Evolutionary conservation across 2,329 filamentous ascomycete species (phyloP).

Genomic region (Ascochyta koolunga): DNA sequence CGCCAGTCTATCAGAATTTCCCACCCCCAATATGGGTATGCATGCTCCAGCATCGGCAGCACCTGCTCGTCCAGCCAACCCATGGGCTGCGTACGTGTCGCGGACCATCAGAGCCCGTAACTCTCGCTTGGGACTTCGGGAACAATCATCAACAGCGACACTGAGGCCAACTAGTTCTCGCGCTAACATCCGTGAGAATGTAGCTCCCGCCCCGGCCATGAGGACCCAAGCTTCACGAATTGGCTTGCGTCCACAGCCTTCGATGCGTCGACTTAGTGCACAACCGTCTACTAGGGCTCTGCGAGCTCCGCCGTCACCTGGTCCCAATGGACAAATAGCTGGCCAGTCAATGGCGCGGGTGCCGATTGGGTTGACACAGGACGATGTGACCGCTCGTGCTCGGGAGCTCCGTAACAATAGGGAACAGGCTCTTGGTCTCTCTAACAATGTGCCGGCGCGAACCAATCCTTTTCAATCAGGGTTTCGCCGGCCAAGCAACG

Average conservation of each 20-base stretch:
- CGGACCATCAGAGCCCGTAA: conserved; percentile 33
- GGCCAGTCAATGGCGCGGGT: conserved; percentile 15
- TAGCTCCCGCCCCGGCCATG: conserved; percentile 18
- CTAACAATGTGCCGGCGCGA: conserved; percentile 32
- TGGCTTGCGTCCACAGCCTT: conserved; percentile 45
- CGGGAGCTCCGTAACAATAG: conserved; percentile 47
- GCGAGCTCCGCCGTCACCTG: conserved; percentile 41
- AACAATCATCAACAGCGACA: conserved; percentile 49
- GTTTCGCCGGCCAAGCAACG: conserved; percentile 36
- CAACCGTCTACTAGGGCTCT: conserved; percentile 47
- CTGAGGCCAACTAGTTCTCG: conserved; percentile 43
- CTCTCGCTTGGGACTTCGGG: conserved; percentile 44
- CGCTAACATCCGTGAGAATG: conserved; percentile 41
- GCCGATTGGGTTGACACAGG: conserved; percentile 37
- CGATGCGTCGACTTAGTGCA: conserved; percentile 41
- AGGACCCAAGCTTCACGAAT: conserved; percentile 46
- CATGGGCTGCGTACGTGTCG: conserved; percentile 46
- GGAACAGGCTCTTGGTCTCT: conserved; percentile 39
- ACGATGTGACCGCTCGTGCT: conserved; percentile 43
- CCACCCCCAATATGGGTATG: conserved; percentile 40
- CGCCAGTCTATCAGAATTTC: conserved; percentile 37
- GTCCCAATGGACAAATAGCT: conserved; percentile 21
- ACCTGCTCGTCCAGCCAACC: conserved; percentile 36
- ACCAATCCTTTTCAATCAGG: conserved; percentile 47
- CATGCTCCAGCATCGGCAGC: conserved; percentile 41